These are phyloP conservation scores for Typha latifolia DNA, from an alignment of 176 grass and related monocot genomes.

Conservation along the genomic window DNA sequence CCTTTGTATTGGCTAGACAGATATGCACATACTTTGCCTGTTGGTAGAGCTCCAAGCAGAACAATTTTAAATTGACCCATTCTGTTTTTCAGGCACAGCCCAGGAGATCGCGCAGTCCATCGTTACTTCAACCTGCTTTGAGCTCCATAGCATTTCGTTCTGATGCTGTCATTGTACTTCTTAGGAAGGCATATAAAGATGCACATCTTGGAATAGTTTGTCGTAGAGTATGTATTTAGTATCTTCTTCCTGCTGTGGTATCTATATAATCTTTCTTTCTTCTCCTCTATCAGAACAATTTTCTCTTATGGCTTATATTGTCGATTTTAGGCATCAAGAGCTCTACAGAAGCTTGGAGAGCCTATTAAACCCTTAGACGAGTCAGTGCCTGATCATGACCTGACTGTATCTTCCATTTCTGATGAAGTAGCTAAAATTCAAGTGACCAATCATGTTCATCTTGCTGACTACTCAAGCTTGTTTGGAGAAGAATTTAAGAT, in stretches of 20 bases:
- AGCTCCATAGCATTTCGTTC: conserved; percentile 61
- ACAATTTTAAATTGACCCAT: too few species aligned
- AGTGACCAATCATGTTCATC: conserved; percentile 25
- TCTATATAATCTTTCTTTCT: conserved; percentile 12
- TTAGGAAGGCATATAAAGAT: conserved; percentile 79
- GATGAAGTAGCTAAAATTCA: conserved; percentile 51
- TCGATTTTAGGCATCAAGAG: conserved; percentile 56
- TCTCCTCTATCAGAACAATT: conserved; percentile 8
- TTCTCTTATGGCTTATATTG: conserved; percentile 16
- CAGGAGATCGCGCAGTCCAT: conserved; percentile 67
- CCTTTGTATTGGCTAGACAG: too few species aligned
- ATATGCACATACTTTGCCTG: too few species aligned
- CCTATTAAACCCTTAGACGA: conserved; percentile 32
- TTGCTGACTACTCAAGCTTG: conserved; percentile 59
- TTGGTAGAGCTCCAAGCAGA: too few species aligned
- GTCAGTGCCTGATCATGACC: conserved; percentile 17
- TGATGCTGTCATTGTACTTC: conserved; percentile 62
- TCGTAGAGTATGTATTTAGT: conserved; percentile 41
- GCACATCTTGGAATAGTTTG: conserved; percentile 77
- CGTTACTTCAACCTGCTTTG: conserved; percentile 48
- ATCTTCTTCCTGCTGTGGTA: conserved; percentile 4
- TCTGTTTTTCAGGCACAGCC: conserved; percentile 53
- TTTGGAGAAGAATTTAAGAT: conserved; percentile 79
- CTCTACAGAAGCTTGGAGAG: conserved; percentile 57
- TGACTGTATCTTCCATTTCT: conserved; percentile 17